Evolutionary conservation across 495 filamentous ascomycete genomes (phyloP), one percentile per base, ranked within the genome.

Genomic region (Amorphotheca resinae): DNA sequence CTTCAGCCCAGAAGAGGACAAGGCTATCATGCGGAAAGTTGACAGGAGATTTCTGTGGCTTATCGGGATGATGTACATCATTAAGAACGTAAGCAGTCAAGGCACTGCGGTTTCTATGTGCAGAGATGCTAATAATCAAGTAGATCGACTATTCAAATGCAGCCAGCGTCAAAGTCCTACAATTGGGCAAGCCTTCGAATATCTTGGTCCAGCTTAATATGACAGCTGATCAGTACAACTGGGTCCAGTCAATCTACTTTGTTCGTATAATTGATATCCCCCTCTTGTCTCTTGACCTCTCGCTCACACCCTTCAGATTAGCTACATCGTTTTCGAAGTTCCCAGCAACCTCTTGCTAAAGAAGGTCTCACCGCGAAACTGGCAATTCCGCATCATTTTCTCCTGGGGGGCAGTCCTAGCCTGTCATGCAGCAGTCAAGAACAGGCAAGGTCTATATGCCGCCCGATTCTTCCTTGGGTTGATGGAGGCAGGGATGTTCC

Each of bases 401-500:
- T n/a, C n/a, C n/a, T 55, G 52, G 52, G 52, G 52, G 32, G 35
- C 44, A 8, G 33, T 52, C 3, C 70, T 80, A 73, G 82, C 82
- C 0, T 60, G 82, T 15, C 83, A 82, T 78, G 81, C 82, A 1
- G 68, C 84, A 23, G 73, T 83, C 9, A 64, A 72, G 7, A 70
- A 70, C 50, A 82, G 69, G 51, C 47, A 60, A 1, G 75, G 77
- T 1, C 59, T 87, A 2, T 58, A 82, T 14, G 59, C 66, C n/a
- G 65, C 76, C 7, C 71, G 82, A 3, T 53, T 83, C 11, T 77
- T 80, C 33, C 60, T 87, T 3, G 82, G 82, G 6, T 61, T 84
- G 17, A 61, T 76, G 1, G 79, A 81, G 56, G 75, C 79, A 3
- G 76, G 82, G 18, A 59, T 86, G 9, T 85, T 80, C 54, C 82